phyloP scores from a whole-genome alignment of 345 rosid genomes.

The Pelargonium nanum region DNA sequence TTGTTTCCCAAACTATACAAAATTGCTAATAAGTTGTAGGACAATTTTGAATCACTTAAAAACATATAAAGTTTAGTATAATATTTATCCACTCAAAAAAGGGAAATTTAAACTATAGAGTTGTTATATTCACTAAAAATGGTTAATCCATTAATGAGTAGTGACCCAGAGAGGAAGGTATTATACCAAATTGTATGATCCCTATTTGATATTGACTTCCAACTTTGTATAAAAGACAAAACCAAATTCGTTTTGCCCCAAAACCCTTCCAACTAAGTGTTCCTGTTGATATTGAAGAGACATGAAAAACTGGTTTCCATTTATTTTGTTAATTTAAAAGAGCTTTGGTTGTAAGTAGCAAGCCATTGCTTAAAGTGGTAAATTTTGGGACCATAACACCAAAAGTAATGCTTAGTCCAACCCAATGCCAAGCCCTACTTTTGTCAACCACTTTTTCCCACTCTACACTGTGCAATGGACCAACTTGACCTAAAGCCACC shows the following conservation, averaged over 20 bases:
- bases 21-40: too few relatives aligned
- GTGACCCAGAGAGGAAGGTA: too few relatives aligned
- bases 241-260: background rate
- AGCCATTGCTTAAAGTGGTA: background rate
- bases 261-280: background rate
- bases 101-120: too few relatives aligned
- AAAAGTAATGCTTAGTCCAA: background rate
- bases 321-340: background rate
- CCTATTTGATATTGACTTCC: background rate
- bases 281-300: background rate
- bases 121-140: too few relatives aligned
- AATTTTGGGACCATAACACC: background rate
- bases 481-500: background rate
- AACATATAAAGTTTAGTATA: too few relatives aligned
- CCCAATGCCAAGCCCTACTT: background rate
- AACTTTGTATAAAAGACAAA: too few relatives aligned
- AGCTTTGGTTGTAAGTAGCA: background rate
- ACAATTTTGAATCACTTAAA: too few relatives aligned
- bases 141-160: too few relatives aligned
- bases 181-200: too few relatives aligned
- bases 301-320: too few relatives aligned
- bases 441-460: background rate
- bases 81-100: too few relatives aligned
- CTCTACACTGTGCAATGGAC: background rate
- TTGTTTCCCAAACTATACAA: too few relatives aligned